Evolutionary conservation across 305 asterid genomes (phyloP), one percentile per base, ranked within the genome.

Genomic region (Plantago lanceolata): DNA sequence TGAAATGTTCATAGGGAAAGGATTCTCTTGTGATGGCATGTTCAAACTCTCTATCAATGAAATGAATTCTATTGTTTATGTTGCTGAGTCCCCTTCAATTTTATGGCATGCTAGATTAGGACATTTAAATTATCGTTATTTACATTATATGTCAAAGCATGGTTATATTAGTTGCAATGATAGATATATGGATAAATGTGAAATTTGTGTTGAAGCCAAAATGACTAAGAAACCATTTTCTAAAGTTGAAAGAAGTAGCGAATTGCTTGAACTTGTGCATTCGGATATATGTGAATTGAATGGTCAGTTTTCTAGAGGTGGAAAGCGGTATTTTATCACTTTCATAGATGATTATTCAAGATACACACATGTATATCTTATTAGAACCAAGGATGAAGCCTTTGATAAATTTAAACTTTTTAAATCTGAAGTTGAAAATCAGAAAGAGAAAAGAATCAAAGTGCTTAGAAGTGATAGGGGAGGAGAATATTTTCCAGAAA

Each of bases 251-350:
- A 15, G 54, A 49, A 49, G 54, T 20, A 15, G 4, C 2, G 13
- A 49, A 12, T 2, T 52, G 8, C 29, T 21, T 2, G 58, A 13
- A 52, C 58, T 19, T 21, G 58, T 55, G 43, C 37, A 55, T 55
- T 55, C 60, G 15, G 18, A 55, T 48, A 51, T 19, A 3, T 19
- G 56, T 19, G 56, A 51, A 19, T 51, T 17, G 5, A n/a, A 51
- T 51, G 56, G 11, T 51, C 21, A 51, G 9, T n/a, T 51, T 4
- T 17, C 56, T 2, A 51, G 24, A 51, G 28, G 56, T 26, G 61
- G 61, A 31, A 57, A 57, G 45, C 0, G 35, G 31, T 57, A 57
- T 17, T 57, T 57, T 57, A 16, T 29, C 45, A 57, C 61, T 31
- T 57, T 57, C 21, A 29, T 29, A 28, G 61, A 57, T 31, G 61